These are phyloP conservation scores for Metschnikowia peoriensis DNA, from an alignment of 805 yeast genomes.

Conservation along the genomic window DNA sequence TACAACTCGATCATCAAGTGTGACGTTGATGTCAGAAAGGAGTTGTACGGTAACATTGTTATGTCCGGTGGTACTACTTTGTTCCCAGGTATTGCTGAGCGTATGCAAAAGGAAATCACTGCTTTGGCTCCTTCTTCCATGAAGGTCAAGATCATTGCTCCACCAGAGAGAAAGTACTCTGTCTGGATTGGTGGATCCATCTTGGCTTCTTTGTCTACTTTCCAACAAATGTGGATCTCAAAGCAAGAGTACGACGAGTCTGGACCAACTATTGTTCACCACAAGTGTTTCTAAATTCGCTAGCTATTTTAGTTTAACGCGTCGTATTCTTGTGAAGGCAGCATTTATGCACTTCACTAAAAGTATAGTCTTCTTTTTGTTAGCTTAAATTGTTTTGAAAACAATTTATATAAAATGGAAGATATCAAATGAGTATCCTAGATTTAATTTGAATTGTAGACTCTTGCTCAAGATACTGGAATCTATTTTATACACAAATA, in stretches of 20 bases:
- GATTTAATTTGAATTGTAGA: constrained; percentile 1
- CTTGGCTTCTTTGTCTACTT: constrained; percentile 96
- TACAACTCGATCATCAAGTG: constrained; percentile 96
- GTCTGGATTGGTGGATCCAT: constrained; percentile 99
- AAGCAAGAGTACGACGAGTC: constrained; percentile 99
- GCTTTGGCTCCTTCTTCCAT: constrained; percentile 99
- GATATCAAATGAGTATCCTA: constrained; percentile 11
- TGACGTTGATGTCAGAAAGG: constrained; percentile 98
- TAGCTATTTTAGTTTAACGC: constrained; percentile 4
- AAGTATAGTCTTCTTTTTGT: constrained; percentile 10
- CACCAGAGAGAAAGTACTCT: constrained; percentile 98
- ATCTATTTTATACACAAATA: constrained; percentile 30
- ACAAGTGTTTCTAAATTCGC: constrained; percentile 78
- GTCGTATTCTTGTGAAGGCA: constrained; percentile 16
- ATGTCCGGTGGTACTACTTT: constrained; percentile 99
- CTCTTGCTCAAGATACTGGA: not conserved
- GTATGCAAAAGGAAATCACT: constrained; percentile 99
- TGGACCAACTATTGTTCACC: constrained; percentile 99
- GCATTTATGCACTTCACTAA: constrained; percentile 8
- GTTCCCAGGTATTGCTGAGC: constrained; percentile 99
- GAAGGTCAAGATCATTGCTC: constrained; percentile 99
- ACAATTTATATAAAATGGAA: constrained; percentile 14
- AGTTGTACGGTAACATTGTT: constrained; percentile 98
- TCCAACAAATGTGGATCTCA: constrained; percentile 99
- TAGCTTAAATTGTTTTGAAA: constrained; percentile 17